Base-by-base conservation (phyloP, 208 protist species). In the Leishmania braziliensis region DNA sequence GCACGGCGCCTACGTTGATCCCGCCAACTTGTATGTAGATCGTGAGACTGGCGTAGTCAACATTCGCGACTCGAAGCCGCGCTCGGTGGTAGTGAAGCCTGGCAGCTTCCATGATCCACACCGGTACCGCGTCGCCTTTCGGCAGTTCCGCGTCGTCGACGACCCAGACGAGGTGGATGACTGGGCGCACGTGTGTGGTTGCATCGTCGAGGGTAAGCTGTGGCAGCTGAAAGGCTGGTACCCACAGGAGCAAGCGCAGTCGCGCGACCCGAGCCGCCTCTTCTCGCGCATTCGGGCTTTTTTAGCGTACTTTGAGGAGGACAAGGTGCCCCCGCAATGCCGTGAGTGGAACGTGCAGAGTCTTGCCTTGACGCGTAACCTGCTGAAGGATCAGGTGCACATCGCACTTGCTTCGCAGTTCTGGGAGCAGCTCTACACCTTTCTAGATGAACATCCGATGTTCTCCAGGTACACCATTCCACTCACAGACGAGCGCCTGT, bases 221-320 rank as follows among this genome's bases (percentile, higher is more conserved):
- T 97, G 94, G 92, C 91, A 97, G 86, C 87, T 97, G 73, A 72
- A 86, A 46, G 86, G 80, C 26, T 97, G 90, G 89, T 97, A 91
- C 80, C 92, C 92, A 12, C 50, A 81, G 5, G 84, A 86, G 50
- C 78, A 78, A 8, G 50, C 75, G 26, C 66, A 79, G 65, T 72
- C 85, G 0, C 79, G 91, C 14, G 80, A 82, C 53, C 92, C 94
- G 14, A 94, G 89, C 79, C 76, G 85, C 66, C 86, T 97, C 73
- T 97, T 97, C 75, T 86, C 83, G 58, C 87, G 88, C 29, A 80
- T 96, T 33, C 88, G 89, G 54, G 95, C 92, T 43, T 97, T 96
- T 77, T 79, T 97, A 78, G 91, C 93, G 4, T 97, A 96, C 82
- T 94, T 97, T 84, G 95, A 96, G 79, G 95, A 97, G 78, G 95